Conservation (phyloP, 805 yeast species). For the Ogataea methanolica region DNA sequence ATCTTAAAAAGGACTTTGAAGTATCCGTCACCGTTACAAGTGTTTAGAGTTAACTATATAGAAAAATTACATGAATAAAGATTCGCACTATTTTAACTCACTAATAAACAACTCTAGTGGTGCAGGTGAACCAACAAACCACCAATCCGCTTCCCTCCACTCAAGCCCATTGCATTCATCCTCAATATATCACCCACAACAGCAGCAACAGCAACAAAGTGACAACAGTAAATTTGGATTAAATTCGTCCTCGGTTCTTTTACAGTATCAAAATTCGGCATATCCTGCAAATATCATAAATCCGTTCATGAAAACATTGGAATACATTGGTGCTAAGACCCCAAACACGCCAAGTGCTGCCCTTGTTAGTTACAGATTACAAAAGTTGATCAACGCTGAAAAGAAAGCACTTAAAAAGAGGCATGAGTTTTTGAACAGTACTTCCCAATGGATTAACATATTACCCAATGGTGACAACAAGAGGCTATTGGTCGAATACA, state of each 20-base stretch:
- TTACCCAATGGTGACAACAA: slow-evolving; percentile 37
- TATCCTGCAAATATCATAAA: slow-evolving; percentile 17
- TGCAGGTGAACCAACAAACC: slow-evolving; percentile 8
- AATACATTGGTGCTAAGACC: slow-evolving; percentile 21
- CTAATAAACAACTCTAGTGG: slow-evolving; percentile 7
- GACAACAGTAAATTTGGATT: background rate
- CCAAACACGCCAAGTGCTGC: slow-evolving; percentile 25
- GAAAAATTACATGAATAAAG: background rate
- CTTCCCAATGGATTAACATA: slow-evolving; percentile 37
- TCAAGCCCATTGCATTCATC: slow-evolving; percentile 22
- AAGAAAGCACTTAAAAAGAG: slow-evolving; percentile 33
- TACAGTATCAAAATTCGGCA: slow-evolving; percentile 18
- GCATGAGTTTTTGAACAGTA: slow-evolving; percentile 35
- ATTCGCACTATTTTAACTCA: slow-evolving; percentile 11
- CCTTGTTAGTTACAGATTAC: slow-evolving; percentile 30
- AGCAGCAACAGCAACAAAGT: background rate
- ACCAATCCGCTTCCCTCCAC: slow-evolving; percentile 13
- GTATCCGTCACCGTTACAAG: background rate
- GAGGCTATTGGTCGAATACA: slow-evolving; percentile 36
- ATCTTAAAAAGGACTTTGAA: too few species aligned
- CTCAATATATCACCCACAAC: slow-evolving; percentile 12
- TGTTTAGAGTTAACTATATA: background rate
- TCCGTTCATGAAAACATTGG: slow-evolving; percentile 21
- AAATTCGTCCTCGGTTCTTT: slow-evolving; percentile 10
- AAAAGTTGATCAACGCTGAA: slow-evolving; percentile 36